Percentiles rank a stretch among this genome's conserved stretches.
Conservation (phyloP, 768 basidiomycete genomes). For the Mycena epipterygia region DNA sequence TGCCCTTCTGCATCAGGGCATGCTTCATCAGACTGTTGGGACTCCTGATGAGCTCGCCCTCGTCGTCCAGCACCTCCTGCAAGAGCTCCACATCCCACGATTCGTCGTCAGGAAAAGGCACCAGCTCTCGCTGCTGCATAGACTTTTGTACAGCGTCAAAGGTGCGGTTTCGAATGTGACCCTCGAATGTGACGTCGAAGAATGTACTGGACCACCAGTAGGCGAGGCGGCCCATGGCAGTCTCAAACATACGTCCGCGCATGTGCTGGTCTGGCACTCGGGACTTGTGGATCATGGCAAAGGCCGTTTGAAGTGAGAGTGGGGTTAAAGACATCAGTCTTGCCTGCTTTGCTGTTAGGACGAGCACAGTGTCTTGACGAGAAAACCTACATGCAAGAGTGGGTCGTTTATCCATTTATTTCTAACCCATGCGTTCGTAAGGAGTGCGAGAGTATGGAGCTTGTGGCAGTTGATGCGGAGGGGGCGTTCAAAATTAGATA, state of each 20-base stretch:
- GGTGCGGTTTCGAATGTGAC: slow-evolving; percentile 81
- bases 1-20: slow-evolving; percentile 82
- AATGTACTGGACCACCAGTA: slow-evolving; percentile 89
- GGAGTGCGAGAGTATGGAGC: slow-evolving; percentile 86
- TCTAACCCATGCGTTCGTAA: slow-evolving; percentile 79
- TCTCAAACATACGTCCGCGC: slow-evolving; percentile 91
- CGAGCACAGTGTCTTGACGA: slow-evolving; percentile 17
- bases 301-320: slow-evolving; percentile 81
- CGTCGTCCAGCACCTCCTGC: slow-evolving; percentile 56
- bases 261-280: slow-evolving; percentile 83
- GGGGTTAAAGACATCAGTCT: slow-evolving; percentile 91
- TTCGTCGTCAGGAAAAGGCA: slow-evolving; percentile 37
- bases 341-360: slow-evolving; percentile 66
- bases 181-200: slow-evolving; percentile 71
- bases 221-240: slow-evolving; percentile 77
- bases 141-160: slow-evolving; percentile 78
- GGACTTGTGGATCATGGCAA: slow-evolving; percentile 85
- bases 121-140: slow-evolving; percentile 31
- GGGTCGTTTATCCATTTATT: slow-evolving; percentile 90
- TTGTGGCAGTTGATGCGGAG: slow-evolving; percentile 88
- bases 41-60: slow-evolving; percentile 78
- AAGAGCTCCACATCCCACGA: slow-evolving; percentile 57
- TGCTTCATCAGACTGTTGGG: slow-evolving; percentile 95
- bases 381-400: slow-evolving; percentile 80
- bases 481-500: slow-evolving; percentile 77